Percentiles rank a stretch among this genome's conserved stretches.
Conservation (phyloP, 78 protist genomes). For the Tieghemostelium lacteum region DNA sequence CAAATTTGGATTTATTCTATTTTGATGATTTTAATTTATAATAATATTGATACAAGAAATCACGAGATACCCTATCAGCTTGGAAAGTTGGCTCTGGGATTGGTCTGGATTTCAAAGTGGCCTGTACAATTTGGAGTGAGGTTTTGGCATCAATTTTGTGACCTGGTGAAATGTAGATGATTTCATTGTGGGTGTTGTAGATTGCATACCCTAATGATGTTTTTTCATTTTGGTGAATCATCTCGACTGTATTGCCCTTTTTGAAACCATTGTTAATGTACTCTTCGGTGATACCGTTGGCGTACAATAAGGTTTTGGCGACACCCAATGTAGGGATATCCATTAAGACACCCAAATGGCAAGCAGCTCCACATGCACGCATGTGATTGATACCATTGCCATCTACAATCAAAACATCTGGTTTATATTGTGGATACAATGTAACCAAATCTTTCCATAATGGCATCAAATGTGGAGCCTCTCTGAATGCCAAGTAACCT, state of each 20-base stretch:
- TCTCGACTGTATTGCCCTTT: not conserved
- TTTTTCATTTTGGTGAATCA: not conserved
- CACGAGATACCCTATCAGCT: constrained; percentile 85
- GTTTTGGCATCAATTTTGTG: constrained; percentile 70
- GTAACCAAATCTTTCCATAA: constrained; percentile 41
- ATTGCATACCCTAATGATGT: constrained; percentile 3
- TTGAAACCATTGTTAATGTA: constrained; percentile 14
- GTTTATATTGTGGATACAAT: constrained; percentile 73
- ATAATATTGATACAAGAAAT: constrained; percentile 22
- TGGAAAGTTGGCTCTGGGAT: constrained; percentile 88
- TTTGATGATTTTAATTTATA: not conserved
- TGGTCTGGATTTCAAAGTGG: constrained; percentile 1
- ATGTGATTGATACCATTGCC: constrained; percentile 91
- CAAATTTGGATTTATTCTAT: too few species aligned
- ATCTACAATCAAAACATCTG: constrained; percentile 84
- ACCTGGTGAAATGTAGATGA: constrained; percentile 88
- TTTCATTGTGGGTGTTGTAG: constrained; percentile 18
- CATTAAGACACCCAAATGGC: constrained; percentile 81
- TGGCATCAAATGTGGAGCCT: constrained; percentile 78
- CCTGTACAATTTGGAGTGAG: constrained; percentile 47
- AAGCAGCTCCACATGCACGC: constrained; percentile 83
- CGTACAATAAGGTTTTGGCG: constrained; percentile 77
- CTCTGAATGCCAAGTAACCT: constrained; percentile 91
- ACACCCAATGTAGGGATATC: constrained; percentile 89
- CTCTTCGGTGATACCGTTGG: constrained; percentile 77